Evolutionary conservation across 257 asterid species (phyloP).

Genomic region (Jacaranda copaia): DNA sequence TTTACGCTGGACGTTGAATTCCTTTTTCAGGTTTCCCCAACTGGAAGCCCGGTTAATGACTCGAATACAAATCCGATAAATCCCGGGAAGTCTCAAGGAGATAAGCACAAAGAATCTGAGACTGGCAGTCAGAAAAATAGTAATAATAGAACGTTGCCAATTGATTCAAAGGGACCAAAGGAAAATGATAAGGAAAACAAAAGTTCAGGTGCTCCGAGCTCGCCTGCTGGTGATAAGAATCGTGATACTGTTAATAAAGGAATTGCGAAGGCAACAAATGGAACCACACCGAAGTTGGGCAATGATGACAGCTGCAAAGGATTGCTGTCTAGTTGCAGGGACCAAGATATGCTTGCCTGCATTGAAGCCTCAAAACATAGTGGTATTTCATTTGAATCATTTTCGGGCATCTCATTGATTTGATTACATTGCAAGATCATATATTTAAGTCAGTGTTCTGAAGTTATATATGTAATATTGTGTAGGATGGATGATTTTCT

Average conservation of each 20-base stretch:
- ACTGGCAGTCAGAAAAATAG: conserved; percentile 37
- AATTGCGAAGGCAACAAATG: conserved; percentile 31
- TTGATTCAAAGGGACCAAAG: conserved; percentile 39
- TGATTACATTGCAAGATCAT: conserved; percentile 25
- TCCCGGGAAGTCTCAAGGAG: conserved; percentile 41
- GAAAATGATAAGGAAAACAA: conserved; percentile 27
- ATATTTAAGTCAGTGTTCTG: conserved; percentile 20
- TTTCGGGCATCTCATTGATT: conserved; percentile 21
- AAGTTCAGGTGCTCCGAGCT: conserved; percentile 30
- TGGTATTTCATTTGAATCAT: conserved; percentile 17
- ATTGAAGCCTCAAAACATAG: conserved; percentile 42
- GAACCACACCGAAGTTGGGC: conserved; percentile 24
- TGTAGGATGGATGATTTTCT: conserved; percentile 1
- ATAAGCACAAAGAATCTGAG: conserved; percentile 40
- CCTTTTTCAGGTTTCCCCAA: conserved; percentile 53
- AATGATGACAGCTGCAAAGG: conserved; percentile 44
- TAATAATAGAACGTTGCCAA: conserved; percentile 36
- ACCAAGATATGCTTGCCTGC: conserved; percentile 49
- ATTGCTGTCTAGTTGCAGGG: conserved; percentile 43
- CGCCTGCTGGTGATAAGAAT: conserved; percentile 36
- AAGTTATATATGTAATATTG: conserved; percentile 7
- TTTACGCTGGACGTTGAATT: conserved; percentile 18
- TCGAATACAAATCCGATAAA: conserved; percentile 38
- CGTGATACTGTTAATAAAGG: conserved; percentile 25
- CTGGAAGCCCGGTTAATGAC: conserved; percentile 45